Conservation (phyloP, 2,329 filamentous ascomycete species). For the Phyllosticta citrichinensis region DNA sequence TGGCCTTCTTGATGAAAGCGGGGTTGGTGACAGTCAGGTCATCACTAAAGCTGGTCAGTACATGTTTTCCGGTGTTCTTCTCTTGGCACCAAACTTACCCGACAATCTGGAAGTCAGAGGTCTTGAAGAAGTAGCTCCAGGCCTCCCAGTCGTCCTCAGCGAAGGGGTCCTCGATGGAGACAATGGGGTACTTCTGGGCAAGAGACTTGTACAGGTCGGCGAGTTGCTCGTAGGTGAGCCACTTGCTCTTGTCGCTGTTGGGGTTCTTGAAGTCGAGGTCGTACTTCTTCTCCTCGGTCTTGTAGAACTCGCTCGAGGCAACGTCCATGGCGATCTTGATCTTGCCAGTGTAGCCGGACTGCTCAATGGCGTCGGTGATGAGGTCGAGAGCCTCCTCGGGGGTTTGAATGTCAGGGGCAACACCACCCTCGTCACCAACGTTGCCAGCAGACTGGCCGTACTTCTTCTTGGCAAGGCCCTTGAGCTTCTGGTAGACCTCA, state of each 20-base stretch:
- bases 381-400: slow-evolving; percentile 93
- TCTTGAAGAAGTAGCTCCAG: slow-evolving; percentile 99
- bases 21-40: slow-evolving; percentile 99
- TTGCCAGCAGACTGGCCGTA: slow-evolving; percentile 98
- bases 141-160: slow-evolving; percentile 99
- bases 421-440: slow-evolving; percentile 98
- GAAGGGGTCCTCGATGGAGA: slow-evolving; percentile 98
- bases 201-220: slow-evolving; percentile 84
- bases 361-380: slow-evolving; percentile 87
- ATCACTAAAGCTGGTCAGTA: slow-evolving; percentile 44
- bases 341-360: slow-evolving; percentile 90
- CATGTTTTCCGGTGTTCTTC: background rate
- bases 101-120: slow-evolving; percentile 95
- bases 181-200: slow-evolving; percentile 92
- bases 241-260: slow-evolving; percentile 89
- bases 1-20: slow-evolving; percentile 97
- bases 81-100: slow-evolving; percentile 37
- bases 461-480: slow-evolving; percentile 96
- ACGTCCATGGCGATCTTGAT: slow-evolving; percentile 99
- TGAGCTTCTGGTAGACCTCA: slow-evolving; percentile 98
- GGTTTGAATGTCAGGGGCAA: slow-evolving; percentile 96
- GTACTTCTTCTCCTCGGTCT: slow-evolving; percentile 92
- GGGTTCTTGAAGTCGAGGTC: slow-evolving; percentile 99
- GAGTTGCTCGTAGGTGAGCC: slow-evolving; percentile 97
- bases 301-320: slow-evolving; percentile 99